These are phyloP conservation scores for Pythium grandisporangium DNA, from an alignment of 352 stramenopile species.

Conservation along the genomic window DNA sequence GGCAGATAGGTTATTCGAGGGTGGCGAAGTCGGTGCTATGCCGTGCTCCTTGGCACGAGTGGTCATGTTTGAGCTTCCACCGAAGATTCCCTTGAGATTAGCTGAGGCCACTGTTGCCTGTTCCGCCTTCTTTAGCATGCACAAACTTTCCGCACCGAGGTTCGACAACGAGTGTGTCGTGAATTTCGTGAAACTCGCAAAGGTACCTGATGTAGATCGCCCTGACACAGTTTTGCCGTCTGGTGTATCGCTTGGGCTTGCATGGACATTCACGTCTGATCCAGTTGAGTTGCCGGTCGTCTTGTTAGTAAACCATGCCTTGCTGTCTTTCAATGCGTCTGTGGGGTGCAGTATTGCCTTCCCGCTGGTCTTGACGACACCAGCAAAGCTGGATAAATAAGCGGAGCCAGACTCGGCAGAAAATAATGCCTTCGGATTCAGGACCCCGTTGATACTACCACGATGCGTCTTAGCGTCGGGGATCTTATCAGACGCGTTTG, in stretches of 20 bases:
- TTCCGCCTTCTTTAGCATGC: slow-evolving; percentile 73
- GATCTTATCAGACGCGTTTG: slow-evolving; percentile 6
- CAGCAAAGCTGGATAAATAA: slow-evolving; percentile 67
- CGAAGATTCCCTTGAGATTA: slow-evolving; percentile 21
- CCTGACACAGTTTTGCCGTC: slow-evolving; percentile 51
- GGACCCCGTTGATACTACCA: slow-evolving; percentile 6
- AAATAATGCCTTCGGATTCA: slow-evolving; percentile 32
- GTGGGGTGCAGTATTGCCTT: slow-evolving; percentile 61
- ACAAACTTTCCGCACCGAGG: slow-evolving; percentile 61
- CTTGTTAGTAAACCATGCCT: slow-evolving; percentile 78
- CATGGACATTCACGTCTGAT: no score
- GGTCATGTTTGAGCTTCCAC: no score
- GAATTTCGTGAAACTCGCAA: no score
- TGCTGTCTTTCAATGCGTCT: slow-evolving; percentile 43
- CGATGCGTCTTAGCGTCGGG: neutral
- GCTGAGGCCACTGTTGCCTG: slow-evolving; percentile 40
- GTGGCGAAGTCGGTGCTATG: no score
- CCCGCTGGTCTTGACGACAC: slow-evolving; percentile 50
- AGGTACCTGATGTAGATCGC: no score
- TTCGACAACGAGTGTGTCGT: slow-evolving; percentile 44
- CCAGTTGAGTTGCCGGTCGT: slow-evolving; percentile 4
- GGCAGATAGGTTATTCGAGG: no score
- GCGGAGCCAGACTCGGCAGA: slow-evolving; percentile 18
- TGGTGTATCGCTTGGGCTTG: slow-evolving; percentile 12
- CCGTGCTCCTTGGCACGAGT: no score